phyloP scores from a whole-genome alignment of 257 asterid species.

The Gentiana straminea region DNA sequence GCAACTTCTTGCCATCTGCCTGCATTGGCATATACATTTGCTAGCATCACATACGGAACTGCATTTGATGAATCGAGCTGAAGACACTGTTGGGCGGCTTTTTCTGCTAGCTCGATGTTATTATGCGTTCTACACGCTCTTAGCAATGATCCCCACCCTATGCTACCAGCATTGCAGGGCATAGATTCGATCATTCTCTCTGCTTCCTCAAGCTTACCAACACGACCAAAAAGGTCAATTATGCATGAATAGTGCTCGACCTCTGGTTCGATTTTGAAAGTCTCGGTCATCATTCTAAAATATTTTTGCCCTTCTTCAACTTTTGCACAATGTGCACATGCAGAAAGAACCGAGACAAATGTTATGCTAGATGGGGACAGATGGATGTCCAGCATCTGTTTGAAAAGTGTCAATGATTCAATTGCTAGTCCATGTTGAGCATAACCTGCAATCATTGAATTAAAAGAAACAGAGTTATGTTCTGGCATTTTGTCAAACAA shows the following conservation, averaged over 20 bases:
- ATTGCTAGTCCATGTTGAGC: slow-evolving; percentile 70
- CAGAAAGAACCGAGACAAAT: slow-evolving; percentile 63
- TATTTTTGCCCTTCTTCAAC: slow-evolving; percentile 56
- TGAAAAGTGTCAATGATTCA: slow-evolving; percentile 39
- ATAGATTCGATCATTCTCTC: slow-evolving; percentile 42
- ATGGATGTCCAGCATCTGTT: slow-evolving; percentile 36
- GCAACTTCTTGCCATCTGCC: slow-evolving; percentile 66
- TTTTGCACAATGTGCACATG: slow-evolving; percentile 64
- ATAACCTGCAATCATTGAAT: slow-evolving; percentile 64
- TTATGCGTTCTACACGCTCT: slow-evolving; percentile 53
- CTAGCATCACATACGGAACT: slow-evolving; percentile 58
- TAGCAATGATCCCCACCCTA: slow-evolving; percentile 62
- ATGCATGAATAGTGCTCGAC: slow-evolving; percentile 61
- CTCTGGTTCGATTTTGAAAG: slow-evolving; percentile 43
- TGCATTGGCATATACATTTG: slow-evolving; percentile 37
- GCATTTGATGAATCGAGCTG: slow-evolving; percentile 59
- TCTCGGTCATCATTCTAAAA: slow-evolving; percentile 43
- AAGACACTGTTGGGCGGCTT: slow-evolving; percentile 50
- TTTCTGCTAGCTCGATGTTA: slow-evolving; percentile 45
- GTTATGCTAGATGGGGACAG: slow-evolving; percentile 49
- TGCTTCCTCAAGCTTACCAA: slow-evolving; percentile 56
- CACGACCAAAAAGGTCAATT: slow-evolving; percentile 68
- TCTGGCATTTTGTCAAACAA: slow-evolving; percentile 51
- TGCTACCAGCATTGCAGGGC: slow-evolving; percentile 46
- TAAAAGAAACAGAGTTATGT: slow-evolving; percentile 45